Evolutionary conservation across 768 basidiomycete species (phyloP), one percentile per base, ranked within the genome.

Genomic region (Asterophora lycoperdoides): DNA sequence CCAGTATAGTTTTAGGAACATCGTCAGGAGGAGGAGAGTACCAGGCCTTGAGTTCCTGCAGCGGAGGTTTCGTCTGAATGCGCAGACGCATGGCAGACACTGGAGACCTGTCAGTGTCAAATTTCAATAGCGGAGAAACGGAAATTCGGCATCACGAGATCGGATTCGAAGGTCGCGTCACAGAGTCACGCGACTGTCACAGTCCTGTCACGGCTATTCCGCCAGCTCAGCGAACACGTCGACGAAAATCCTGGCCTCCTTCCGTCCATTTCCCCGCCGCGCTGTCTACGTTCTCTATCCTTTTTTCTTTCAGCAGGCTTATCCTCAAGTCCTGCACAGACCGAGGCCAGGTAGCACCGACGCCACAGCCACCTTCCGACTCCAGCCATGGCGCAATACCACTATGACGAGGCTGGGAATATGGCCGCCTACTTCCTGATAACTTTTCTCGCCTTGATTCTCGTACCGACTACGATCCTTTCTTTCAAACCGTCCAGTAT

Each of bases 401-500:
- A 83, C 68, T 92, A 92, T 65, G 89, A 92, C 67, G 89, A 91
- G 72, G 77, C 78, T 40, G 89, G 90, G 55, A 82, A 81, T 55
- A 86, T 92, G 86, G 88, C 89, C 60, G 78, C 83, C 32, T 97
- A 93, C 72, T 97, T 97, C 68, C 68, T 93, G 52, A 81, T 98
- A 47, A 91, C 93, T 7, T 84, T 96, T 64, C 83, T 97, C 56
- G 81, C 84, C 48, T 76, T 97, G 56, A 60, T 92, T 37, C 81
- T 98, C 51, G 65, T 91, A 30, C 95, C 95, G 0, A 65, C 88
- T 53, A 88, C 93, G 1, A 52, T 88, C 38, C 67, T 83, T 0
- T 62, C 77, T 15, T 58, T 80, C 17, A 64, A 73, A 0, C 53
- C 56, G n/a, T 60, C 72, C 53, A 76, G 82, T 81, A 49, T 53